phyloP scores from a whole-genome alignment of 106 monocot species.

The Amphibolis antarctica region DNA sequence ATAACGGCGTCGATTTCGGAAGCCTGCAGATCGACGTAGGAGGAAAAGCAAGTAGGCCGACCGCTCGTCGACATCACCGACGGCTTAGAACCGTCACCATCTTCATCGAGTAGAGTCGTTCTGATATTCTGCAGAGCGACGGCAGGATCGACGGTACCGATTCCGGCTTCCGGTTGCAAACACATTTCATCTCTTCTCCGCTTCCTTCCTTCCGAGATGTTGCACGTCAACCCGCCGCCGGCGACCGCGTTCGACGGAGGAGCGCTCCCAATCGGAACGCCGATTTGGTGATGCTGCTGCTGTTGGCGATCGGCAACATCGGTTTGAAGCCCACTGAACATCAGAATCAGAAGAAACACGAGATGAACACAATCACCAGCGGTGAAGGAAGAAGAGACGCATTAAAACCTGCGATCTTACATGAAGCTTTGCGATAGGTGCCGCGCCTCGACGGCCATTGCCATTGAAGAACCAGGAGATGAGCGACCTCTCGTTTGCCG shows the following conservation, averaged over 20 bases:
- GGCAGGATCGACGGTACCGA: not conserved
- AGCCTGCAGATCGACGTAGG: slow-evolving; percentile 15
- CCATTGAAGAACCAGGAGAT: not conserved
- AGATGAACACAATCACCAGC: not conserved
- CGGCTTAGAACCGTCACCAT: slow-evolving; percentile 2
- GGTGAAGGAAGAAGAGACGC: not conserved
- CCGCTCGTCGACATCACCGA: slow-evolving; percentile 15
- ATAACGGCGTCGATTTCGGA: slow-evolving; percentile 28
- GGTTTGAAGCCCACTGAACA: not conserved
- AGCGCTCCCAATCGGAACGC: not conserved
- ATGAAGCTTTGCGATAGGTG: not conserved
- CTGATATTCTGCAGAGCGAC: not conserved
- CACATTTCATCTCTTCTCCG: slow-evolving; percentile 14
- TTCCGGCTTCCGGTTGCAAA: not conserved
- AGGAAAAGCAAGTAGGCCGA: not conserved
- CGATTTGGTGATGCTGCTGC: not conserved
- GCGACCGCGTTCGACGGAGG: not conserved
- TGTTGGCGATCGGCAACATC: not conserved
- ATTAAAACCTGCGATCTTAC: not conserved
- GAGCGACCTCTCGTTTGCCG: not conserved
- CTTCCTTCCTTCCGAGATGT: slow-evolving; percentile 9
- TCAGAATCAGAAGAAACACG: not conserved
- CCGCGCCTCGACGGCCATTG: slow-evolving; percentile 5
- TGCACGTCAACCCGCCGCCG: slow-evolving; percentile 25
- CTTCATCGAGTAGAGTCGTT: not conserved